phyloP scores from a whole-genome alignment of 1,284 basidiomycete genomes.

The Irpex rosettiformis region DNA sequence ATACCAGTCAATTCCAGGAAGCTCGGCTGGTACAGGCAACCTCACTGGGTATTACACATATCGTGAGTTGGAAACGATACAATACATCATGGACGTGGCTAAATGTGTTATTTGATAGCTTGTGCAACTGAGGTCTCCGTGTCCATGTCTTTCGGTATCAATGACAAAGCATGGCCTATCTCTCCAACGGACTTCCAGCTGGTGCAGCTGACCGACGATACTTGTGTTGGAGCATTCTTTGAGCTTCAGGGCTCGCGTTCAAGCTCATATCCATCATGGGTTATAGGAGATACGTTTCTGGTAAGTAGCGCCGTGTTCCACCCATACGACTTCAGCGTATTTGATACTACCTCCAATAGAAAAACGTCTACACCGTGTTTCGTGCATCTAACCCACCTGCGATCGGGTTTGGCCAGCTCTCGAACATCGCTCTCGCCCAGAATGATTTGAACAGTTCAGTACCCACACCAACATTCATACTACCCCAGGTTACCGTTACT shows the following conservation, averaged over 20 bases:
- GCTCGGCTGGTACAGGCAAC: constrained; percentile 11
- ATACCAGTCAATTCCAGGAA: constrained; percentile 35
- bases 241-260: constrained; percentile 29
- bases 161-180: constrained; percentile 33
- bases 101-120: constrained; percentile 6
- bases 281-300: constrained; percentile 59
- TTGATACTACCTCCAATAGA: constrained; percentile 25
- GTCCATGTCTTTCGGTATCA: constrained; percentile 16
- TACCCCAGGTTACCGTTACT: constrained; percentile 19
- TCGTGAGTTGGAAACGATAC: constrained; percentile 9
- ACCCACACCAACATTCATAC: constrained; percentile 29
- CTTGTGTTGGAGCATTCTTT: constrained; percentile 57
- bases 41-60: constrained; percentile 16
- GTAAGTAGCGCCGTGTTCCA: constrained; percentile 24
- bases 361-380: constrained; percentile 58
- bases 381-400: constrained; percentile 37
- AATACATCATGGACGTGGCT: not conserved
- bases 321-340: not conserved
- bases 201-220: constrained; percentile 27
- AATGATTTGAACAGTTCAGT: constrained; percentile 24
- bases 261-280: constrained; percentile 37
- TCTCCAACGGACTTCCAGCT: constrained; percentile 51
- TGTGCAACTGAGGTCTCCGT: constrained; percentile 13
- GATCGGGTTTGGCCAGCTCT: constrained; percentile 48
- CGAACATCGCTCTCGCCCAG: constrained; percentile 23